Evolutionary conservation across 2,329 filamentous ascomycete genomes (phyloP).

Genomic region (Elsinoe ampelina): DNA sequence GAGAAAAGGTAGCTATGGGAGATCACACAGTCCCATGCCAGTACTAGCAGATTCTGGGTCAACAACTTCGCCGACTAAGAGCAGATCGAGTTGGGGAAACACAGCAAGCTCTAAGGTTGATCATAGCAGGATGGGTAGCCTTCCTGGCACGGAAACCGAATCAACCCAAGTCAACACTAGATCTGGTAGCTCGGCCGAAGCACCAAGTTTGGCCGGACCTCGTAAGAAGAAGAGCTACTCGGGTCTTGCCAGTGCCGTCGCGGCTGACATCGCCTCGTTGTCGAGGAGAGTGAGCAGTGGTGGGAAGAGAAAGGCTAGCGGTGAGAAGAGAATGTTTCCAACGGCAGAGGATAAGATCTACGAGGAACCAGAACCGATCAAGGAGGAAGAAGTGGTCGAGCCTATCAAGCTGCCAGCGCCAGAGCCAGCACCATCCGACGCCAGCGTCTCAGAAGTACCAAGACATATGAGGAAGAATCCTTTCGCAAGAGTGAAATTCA

Average conservation of each 20-base stretch:
- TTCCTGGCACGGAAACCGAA: too few species aligned
- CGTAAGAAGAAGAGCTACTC: conserved; percentile 28
- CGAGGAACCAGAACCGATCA: conserved; percentile 57
- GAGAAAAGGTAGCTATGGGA: conserved; percentile 61
- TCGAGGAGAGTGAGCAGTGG: conserved; percentile 53
- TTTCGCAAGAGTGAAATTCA: conserved; percentile 45
- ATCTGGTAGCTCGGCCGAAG: conserved; percentile 16
- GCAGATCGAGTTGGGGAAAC: not conserved
- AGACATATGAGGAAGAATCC: conserved; percentile 56
- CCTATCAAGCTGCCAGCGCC: conserved; percentile 10
- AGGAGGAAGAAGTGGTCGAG: conserved; percentile 10
- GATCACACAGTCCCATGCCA: conserved; percentile 33
- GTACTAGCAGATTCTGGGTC: conserved; percentile 2
- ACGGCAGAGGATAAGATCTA: conserved; percentile 73
- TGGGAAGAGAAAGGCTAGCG: conserved; percentile 35
- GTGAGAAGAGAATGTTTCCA: conserved; percentile 49
- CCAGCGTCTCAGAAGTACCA: conserved; percentile 10
- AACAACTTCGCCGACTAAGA: not conserved
- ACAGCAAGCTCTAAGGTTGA: not conserved
- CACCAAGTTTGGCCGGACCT: not conserved
- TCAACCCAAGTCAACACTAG: not conserved
- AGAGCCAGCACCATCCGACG: conserved; percentile 31
- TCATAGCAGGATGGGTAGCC: too few species aligned
- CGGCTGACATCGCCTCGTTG: conserved; percentile 26
- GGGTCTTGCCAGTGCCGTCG: conserved; percentile 27